These are phyloP conservation scores for Colletotrichum sp. DNA, from an alignment of 2,329 filamentous ascomycete species.

Conservation along the genomic window DNA sequence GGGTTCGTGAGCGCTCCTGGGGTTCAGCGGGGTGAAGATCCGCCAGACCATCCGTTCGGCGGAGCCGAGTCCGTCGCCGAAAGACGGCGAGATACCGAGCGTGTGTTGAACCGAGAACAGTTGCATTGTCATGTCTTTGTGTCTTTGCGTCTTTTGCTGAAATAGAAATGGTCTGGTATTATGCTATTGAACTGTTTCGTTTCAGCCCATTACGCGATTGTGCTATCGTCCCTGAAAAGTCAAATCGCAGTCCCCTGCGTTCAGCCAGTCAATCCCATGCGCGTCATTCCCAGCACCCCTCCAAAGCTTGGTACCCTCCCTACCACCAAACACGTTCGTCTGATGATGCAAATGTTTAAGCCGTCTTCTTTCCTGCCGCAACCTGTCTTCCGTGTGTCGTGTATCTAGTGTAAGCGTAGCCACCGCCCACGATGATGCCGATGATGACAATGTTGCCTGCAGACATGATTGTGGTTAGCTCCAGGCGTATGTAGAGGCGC, in stretches of 20 bases:
- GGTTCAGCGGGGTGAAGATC: neutral
- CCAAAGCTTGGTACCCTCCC: neutral
- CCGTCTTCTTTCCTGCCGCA: conserved; percentile 33
- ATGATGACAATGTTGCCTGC: conserved; percentile 42
- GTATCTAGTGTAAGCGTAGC: conserved; percentile 38
- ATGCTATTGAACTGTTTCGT: neutral
- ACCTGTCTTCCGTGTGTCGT: conserved; percentile 33
- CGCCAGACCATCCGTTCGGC: neutral
- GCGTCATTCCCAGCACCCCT: neutral
- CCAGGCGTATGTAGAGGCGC: neutral
- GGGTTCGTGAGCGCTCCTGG: neutral
- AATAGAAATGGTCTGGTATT: neutral
- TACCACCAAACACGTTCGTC: neutral
- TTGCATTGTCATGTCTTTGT: neutral
- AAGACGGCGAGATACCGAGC: neutral
- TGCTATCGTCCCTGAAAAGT: neutral
- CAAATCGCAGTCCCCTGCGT: neutral
- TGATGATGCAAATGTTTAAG: neutral
- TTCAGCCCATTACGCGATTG: neutral
- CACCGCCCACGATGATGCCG: conserved; percentile 33
- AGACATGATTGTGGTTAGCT: neutral
- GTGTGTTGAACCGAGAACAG: neutral
- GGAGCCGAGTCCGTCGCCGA: neutral
- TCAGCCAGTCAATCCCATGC: neutral
- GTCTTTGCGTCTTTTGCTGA: too few relatives aligned